Conservation (phyloP, 257 asterid species). For the Coffea eugenioides region DNA sequence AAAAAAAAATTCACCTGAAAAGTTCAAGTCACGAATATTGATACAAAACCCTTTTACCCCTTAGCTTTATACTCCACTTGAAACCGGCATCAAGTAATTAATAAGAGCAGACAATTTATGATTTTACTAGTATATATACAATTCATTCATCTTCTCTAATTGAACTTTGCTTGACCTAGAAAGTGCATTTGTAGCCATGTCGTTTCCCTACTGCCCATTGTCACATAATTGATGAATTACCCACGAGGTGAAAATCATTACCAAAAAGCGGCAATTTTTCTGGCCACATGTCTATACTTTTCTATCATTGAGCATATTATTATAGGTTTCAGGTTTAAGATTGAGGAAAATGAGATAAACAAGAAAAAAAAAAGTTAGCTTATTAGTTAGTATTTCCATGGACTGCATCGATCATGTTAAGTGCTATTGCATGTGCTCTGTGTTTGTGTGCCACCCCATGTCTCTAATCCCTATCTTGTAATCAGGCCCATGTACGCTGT, state of each 20-base stretch:
- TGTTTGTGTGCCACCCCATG: neutral
- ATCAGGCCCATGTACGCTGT: slow-evolving; percentile 10
- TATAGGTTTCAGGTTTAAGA: neutral
- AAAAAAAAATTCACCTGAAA: neutral
- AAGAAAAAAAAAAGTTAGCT: neutral
- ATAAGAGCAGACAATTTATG: neutral
- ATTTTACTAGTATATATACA: too few species aligned
- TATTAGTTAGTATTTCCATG: too few species aligned
- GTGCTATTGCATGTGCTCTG: neutral
- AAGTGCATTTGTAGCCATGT: neutral
- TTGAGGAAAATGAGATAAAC: neutral
- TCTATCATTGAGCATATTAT: neutral
- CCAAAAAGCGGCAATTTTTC: neutral
- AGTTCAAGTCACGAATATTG: neutral
- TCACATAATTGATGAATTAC: slow-evolving; percentile 7
- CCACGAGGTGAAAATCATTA: neutral
- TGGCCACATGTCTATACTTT: slow-evolving; percentile 13
- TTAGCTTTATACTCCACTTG: neutral
- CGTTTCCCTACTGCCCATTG: neutral
- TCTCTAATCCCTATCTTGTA: slow-evolving; percentile 1
- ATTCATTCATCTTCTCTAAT: neutral
- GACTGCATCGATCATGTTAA: neutral
- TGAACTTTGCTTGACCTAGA: neutral
- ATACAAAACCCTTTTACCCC: slow-evolving; percentile 9
- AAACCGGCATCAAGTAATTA: neutral